Base-by-base conservation (phyloP, 164 flowering plant genomes). In the Macadamia tetraphylla region DNA sequence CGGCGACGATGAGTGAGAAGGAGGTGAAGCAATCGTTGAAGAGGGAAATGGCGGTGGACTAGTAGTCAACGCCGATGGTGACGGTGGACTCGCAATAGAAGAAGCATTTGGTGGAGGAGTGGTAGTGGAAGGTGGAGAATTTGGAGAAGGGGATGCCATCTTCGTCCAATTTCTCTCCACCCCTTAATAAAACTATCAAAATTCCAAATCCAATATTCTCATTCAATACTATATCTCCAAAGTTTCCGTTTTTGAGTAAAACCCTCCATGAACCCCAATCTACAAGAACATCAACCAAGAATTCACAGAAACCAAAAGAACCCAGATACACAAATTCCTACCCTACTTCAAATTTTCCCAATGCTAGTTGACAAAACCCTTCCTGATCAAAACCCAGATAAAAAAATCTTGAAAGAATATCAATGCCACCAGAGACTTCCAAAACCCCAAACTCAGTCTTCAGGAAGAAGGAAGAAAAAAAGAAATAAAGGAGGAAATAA, bases 61-160 rank as follows among this genome's bases (percentile, higher is more conserved):
- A 58, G 73, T 51, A 0, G 13, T 40, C 53, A 74, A 51, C 35
- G 78, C 51, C 18, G 78, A 75, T 14, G 23, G 23, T 23, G 23
- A 23, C 23, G 83, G 71, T 49, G 32, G 68, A 23, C 23, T 23
- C 15, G 77, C 70, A 23, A 23, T 23, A 9, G 80, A n/a, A 23
- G 23, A 23, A 23, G 23, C 23, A 23, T 23, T 23, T 23, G 23
- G 23, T 23, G 23, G 23, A 23, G 23, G 23, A 23, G 23, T 23
- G 23, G 23, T 23, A 23, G 23, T 23, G 23, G 23, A 23, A 58
- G 82, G 72, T 42, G 85, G 63, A 13, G 83, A 74, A 72, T 66
- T 60, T 7, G 87, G 86, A 23, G 85, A 60, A 58, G 85, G 82
- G 1, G 82, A 64, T 14, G 55, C 55, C 55, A 51, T 51, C 13